These are phyloP conservation scores for Beta vulgaris DNA, from an alignment of 148 eudicot species.

Conservation along the genomic window DNA sequence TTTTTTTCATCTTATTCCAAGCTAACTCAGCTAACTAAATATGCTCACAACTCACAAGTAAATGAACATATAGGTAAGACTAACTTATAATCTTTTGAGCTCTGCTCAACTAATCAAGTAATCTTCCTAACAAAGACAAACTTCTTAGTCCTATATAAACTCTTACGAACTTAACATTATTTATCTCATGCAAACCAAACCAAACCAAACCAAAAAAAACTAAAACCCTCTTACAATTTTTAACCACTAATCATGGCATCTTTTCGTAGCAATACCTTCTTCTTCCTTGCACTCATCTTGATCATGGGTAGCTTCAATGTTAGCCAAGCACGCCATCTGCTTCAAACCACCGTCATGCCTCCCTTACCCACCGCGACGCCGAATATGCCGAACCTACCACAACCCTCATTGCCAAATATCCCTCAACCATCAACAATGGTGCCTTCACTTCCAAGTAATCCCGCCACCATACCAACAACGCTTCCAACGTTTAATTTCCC, in stretches of 20 bases:
- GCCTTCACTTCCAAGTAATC: slow-evolving; percentile 1
- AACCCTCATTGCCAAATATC: neutral
- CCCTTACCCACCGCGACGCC: neutral
- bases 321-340: slow-evolving; percentile 10
- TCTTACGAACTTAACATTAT: neutral
- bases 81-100: neutral
- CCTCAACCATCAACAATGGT: slow-evolving; percentile 8
- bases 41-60: neutral
- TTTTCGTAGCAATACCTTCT: neutral
- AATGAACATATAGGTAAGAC: slow-evolving; percentile 1
- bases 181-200: neutral
- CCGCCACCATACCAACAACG: neutral
- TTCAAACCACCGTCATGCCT: neutral
- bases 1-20: neutral
- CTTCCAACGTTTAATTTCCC: slow-evolving; percentile 1
- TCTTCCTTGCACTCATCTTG: neutral
- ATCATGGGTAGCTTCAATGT: neutral
- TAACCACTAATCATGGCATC: neutral
- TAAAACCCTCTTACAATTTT: neutral
- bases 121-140: neutral
- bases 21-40: neutral
- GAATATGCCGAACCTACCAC: neutral
- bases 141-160: slow-evolving; percentile 5
- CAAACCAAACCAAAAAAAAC: neutral
- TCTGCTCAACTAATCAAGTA: slow-evolving; percentile 11